A percentile compares a stretch with the other conserved stretches of the same genome.
These are phyloP conservation scores for Decorospora gaudefroyi DNA, from an alignment of 2,329 filamentous ascomycete species.

Conservation along the genomic window DNA sequence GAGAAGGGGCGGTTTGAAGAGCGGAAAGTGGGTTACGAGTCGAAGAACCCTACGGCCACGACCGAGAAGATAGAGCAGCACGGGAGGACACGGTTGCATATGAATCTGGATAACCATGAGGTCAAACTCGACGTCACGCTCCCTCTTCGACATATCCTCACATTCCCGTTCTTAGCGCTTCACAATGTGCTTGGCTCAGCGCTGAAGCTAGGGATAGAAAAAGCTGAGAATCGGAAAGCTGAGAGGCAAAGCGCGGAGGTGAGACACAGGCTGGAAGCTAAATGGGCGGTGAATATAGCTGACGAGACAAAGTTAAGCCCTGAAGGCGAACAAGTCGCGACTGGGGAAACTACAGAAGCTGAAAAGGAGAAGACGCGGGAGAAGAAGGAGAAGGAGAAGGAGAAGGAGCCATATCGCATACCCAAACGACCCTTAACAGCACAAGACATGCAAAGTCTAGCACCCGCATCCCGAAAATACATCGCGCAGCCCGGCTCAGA, in stretches of 20 bases:
- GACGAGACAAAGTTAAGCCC: rapidly evolving
- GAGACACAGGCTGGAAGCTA: not conserved
- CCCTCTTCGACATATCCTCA: conserved; percentile 24
- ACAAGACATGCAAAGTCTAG: not conserved
- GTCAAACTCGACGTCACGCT: conserved; percentile 14
- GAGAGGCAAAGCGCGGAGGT: not conserved
- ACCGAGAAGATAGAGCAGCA: not conserved
- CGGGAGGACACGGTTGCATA: conserved; percentile 9
- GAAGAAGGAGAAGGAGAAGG: not conserved
- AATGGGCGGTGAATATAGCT: not conserved
- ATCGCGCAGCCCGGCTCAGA: no score
- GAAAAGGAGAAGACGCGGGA: no score
- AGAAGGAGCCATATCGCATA: not conserved
- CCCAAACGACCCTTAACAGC: not conserved
- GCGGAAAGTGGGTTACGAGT: conserved; percentile 4
- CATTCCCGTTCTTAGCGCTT: conserved; percentile 27
- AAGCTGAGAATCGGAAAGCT: conserved; percentile 12
- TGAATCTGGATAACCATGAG: conserved; percentile 11
- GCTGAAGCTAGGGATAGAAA: conserved; percentile 27
- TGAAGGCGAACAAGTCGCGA: no score
- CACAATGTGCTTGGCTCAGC: conserved; percentile 20
- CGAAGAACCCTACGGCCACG: not conserved
- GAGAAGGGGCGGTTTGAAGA: conserved; percentile 16
- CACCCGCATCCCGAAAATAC: not conserved
- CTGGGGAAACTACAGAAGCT: not conserved